Conservation (phyloP, 495 filamentous ascomycete species). For the Talaromyces stipitatus region DNA sequence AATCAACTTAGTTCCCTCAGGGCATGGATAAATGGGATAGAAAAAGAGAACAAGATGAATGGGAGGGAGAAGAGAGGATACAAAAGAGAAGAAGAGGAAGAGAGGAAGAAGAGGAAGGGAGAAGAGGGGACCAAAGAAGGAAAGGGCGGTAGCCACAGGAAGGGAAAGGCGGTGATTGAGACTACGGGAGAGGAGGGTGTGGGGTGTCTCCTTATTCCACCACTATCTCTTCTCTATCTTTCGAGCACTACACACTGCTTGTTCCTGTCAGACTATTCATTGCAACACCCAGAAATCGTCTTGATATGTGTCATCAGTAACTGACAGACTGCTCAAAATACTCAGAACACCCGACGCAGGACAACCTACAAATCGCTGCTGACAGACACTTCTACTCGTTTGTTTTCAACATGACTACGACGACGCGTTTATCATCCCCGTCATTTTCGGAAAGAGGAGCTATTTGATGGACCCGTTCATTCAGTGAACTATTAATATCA, state of each 20-base stretch:
- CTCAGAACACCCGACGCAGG: too few relatives aligned
- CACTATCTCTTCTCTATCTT: too few relatives aligned
- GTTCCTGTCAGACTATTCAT: too few relatives aligned
- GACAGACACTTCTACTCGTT: background rate
- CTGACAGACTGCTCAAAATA: too few relatives aligned
- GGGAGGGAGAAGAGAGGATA: slow-evolving; percentile 5
- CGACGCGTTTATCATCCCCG: background rate
- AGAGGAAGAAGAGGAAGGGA: slow-evolving; percentile 4
- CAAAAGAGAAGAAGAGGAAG: slow-evolving; percentile 9
- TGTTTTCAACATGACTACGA: background rate
- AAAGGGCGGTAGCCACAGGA: slow-evolving; percentile 1
- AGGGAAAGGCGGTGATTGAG: slow-evolving; percentile 4
- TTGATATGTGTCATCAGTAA: too few relatives aligned
- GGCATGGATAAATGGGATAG: slow-evolving; percentile 9
- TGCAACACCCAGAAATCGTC: too few relatives aligned
- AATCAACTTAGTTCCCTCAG: background rate
- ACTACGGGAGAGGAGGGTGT: background rate
- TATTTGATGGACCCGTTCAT: background rate
- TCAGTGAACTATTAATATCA: background rate
- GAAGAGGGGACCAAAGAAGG: slow-evolving; percentile 5
- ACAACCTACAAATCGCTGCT: background rate
- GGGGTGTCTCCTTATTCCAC: background rate
- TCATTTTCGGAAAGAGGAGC: background rate
- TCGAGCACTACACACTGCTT: too few relatives aligned
- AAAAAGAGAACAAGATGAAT: slow-evolving; percentile 6